phyloP scores from a whole-genome alignment of 805 yeast genomes.

The Yarrowia deformans region DNA sequence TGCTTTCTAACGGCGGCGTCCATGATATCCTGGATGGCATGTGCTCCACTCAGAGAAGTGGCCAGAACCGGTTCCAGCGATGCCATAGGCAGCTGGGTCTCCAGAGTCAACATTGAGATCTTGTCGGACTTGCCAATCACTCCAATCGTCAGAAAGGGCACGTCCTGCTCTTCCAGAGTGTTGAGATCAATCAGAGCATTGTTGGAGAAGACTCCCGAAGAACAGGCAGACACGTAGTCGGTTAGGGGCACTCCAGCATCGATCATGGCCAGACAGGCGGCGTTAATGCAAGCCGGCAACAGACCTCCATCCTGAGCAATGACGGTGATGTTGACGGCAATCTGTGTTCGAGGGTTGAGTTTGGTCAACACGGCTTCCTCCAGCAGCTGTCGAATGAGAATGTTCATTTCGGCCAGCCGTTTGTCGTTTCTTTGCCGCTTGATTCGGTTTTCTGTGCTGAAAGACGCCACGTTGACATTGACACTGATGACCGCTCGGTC shows the following conservation, averaged over 20 bases:
- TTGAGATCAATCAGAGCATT: slow-evolving; percentile 84
- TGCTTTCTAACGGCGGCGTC: slow-evolving; percentile 81
- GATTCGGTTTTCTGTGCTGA: slow-evolving; percentile 77
- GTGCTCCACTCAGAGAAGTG: slow-evolving; percentile 87
- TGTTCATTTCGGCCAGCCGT: slow-evolving; percentile 48
- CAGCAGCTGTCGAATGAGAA: slow-evolving; percentile 50
- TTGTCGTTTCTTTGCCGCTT: slow-evolving; percentile 70
- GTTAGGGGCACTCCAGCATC: slow-evolving; percentile 96
- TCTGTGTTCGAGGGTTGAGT: slow-evolving; percentile 81
- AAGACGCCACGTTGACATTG: slow-evolving; percentile 75
- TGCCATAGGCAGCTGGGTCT: slow-evolving; percentile 86
- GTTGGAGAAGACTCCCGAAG: slow-evolving; percentile 80
- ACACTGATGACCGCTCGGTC: slow-evolving; percentile 67
- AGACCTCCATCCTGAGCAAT: slow-evolving; percentile 91
- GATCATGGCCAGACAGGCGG: slow-evolving; percentile 85
- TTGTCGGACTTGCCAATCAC: slow-evolving; percentile 84
- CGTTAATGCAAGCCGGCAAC: slow-evolving; percentile 78
- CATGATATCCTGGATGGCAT: slow-evolving; percentile 81
- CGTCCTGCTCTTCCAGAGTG: slow-evolving; percentile 80
- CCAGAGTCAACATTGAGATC: slow-evolving; percentile 75
- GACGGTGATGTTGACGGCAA: slow-evolving; percentile 77
- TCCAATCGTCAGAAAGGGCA: slow-evolving; percentile 82
- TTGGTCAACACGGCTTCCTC: slow-evolving; percentile 70
- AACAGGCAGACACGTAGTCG: slow-evolving; percentile 83
- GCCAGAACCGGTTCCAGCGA: slow-evolving; percentile 76